phyloP scores from a whole-genome alignment of 352 stramenopile species.

The Phytophthora foliorum region DNA sequence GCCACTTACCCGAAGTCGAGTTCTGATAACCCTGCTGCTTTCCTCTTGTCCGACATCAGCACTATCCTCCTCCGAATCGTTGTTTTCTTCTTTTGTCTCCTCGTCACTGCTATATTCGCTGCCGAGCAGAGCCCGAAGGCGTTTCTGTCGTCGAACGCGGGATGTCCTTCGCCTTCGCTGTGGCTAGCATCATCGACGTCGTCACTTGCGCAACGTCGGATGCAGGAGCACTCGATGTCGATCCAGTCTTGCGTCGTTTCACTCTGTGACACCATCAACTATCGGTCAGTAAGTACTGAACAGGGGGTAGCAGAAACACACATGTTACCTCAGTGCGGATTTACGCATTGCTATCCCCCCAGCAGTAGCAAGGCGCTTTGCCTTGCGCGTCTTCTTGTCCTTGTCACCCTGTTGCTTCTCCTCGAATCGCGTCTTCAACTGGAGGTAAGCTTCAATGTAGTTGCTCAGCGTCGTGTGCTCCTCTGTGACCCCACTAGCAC shows the following conservation, averaged over 20 bases:
- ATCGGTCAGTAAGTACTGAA: too few species aligned
- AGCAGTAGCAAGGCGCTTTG: background rate
- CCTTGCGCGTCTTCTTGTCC: background rate
- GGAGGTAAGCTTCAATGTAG: background rate
- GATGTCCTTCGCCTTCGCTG: too few species aligned
- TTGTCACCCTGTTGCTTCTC: conserved; percentile 1
- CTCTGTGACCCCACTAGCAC: background rate
- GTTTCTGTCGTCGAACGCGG: background rate
- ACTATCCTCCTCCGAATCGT: background rate
- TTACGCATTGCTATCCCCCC: background rate
- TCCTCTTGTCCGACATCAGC: background rate
- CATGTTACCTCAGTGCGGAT: background rate
- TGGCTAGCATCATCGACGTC: too few species aligned
- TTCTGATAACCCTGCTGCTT: background rate
- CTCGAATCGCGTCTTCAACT: conserved; percentile 1
- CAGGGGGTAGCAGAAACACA: background rate
- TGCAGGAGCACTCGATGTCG: background rate
- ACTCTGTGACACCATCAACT: background rate
- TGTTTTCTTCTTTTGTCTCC: conserved; percentile 1
- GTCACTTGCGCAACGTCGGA: background rate
- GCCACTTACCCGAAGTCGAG: conserved; percentile 2
- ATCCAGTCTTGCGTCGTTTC: conserved; percentile 4
- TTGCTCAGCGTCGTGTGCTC: background rate
- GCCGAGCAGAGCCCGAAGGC: background rate
- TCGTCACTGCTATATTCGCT: background rate